Base-by-base conservation (phyloP, 768 basidiomycete species). In the Termitomyces sp. region DNA sequence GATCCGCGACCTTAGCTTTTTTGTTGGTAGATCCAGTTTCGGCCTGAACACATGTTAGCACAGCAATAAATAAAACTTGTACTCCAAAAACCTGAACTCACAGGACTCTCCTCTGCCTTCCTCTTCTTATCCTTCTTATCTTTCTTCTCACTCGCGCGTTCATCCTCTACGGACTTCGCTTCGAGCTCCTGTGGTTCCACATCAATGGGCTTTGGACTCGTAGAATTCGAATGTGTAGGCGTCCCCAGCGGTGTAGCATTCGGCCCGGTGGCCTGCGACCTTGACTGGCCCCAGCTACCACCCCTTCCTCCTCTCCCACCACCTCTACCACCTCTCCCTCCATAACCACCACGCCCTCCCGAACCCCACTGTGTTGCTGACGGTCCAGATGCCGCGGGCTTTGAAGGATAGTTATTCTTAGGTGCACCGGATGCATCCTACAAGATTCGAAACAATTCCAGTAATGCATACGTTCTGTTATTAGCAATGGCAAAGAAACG, bases 181-280 rank as follows among this genome's bases (percentile, higher is more conserved):
- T 40, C 57, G 16, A 57, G 61, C 32, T 58, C 59, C 38, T 61
- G 43, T n/a, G 59, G 60, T 10, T 49, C 58, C 3, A 20, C 35
- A 20, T 62, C 53, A 32, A 59, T 56, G 43, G 51, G 58, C 6
- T 60, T 47, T 6, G 70, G 59, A 36, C 63, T 57, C 26, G 65
- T 41, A 16, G 67, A 68, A 46, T 70, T 72, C 35, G 77, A 74
- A 49, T 72, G 72, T 24, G 65, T 78, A 8, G 86, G 83, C 16
- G 83, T 79, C 55, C 90, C 90, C 55, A 92, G 73, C 41, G 88
- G 90, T 33, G 81, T 87, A 65, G 70, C 79, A 63, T 92, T 92
- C 65, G 87, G 82, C 60, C 90, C 90, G 46, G 86, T 86, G 2
- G 69, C 73, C 30, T 58, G 58, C 58, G 65, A 54, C 36, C 70